phyloP scores from a whole-genome alignment of 441 rosid species.

The Lepidium campestre region DNA sequence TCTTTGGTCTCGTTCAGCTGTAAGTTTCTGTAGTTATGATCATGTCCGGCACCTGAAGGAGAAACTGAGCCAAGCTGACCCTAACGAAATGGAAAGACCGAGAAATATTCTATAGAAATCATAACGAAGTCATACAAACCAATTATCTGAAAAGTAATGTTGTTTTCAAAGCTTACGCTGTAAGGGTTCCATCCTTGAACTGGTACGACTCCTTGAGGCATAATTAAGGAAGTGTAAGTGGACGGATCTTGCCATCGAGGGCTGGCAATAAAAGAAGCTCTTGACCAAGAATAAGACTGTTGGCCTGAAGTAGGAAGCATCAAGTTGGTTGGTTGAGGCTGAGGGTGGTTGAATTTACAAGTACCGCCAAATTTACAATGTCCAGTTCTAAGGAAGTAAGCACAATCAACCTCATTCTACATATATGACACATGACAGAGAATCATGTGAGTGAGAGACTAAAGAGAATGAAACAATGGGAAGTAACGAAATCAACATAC shows the following conservation, averaged over 20 bases:
- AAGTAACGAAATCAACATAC: constrained; percentile 34
- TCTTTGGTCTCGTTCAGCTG: constrained; percentile 49
- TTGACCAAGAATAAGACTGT: constrained; percentile 88
- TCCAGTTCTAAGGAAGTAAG: constrained; percentile 93
- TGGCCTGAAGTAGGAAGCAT: constrained; percentile 71
- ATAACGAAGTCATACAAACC: constrained; percentile 1
- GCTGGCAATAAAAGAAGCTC: constrained; percentile 83
- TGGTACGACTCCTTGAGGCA: constrained; percentile 90
- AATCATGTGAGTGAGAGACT: neutral
- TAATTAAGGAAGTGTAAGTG: constrained; percentile 67
- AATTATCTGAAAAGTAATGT: neutral
- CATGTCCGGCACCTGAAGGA: constrained; percentile 71
- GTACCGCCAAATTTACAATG: constrained; percentile 93
- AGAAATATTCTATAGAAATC: neutral
- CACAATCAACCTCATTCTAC: constrained; percentile 89
- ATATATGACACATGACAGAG: neutral
- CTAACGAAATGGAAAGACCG: constrained; percentile 35
- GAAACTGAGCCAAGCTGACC: constrained; percentile 86
- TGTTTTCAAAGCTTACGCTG: constrained; percentile 52
- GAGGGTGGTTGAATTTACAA: constrained; percentile 97
- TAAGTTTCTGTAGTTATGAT: constrained; percentile 55
- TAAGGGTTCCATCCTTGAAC: constrained; percentile 95
- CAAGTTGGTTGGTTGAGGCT: constrained; percentile 71
- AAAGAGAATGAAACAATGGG: neutral
- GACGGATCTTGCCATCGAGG: constrained; percentile 99